A percentile compares a stretch with the other conserved stretches of the same genome.
phyloP scores from a whole-genome alignment of 768 basidiomycete genomes.

The Imleria badia region DNA sequence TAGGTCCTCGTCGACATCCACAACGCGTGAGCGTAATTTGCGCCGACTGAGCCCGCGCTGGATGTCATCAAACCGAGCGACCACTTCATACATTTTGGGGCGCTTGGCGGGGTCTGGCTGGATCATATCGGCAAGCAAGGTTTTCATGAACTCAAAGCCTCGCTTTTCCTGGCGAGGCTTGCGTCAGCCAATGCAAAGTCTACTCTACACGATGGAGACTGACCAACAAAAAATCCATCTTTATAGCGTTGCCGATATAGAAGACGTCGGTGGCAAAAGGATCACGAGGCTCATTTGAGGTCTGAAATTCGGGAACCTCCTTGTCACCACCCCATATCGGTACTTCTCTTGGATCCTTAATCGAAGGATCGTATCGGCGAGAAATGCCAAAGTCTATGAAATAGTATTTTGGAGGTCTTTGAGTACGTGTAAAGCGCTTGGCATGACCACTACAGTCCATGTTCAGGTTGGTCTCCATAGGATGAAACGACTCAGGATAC shows the following conservation, averaged over 20 bases:
- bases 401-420: slow-evolving; percentile 31
- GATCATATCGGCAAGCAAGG: slow-evolving; percentile 20
- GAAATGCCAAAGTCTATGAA: slow-evolving; percentile 40
- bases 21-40: slow-evolving; percentile 32
- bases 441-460: slow-evolving; percentile 18
- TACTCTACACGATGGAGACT: no score
- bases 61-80: slow-evolving; percentile 18
- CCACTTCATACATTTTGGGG: slow-evolving; percentile 22
- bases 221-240: slow-evolving; percentile 14
- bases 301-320: slow-evolving; percentile 39
- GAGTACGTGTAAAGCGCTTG: slow-evolving; percentile 31
- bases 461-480: not conserved
- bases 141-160: slow-evolving; percentile 24
- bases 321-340: slow-evolving; percentile 42
- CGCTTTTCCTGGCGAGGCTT: not conserved
- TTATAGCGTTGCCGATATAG: slow-evolving; percentile 40
- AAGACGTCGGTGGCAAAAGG: slow-evolving; percentile 47
- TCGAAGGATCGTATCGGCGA: slow-evolving; percentile 25
- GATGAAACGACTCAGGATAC: not conserved
- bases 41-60: not conserved
- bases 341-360: slow-evolving; percentile 25
- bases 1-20: slow-evolving; percentile 14
- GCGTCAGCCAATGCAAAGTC: not conserved
- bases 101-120: slow-evolving; percentile 23
- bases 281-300: slow-evolving; percentile 25